Conservation (phyloP, 176 grass and related monocot species). For the Tillandsia fasciculata region DNA sequence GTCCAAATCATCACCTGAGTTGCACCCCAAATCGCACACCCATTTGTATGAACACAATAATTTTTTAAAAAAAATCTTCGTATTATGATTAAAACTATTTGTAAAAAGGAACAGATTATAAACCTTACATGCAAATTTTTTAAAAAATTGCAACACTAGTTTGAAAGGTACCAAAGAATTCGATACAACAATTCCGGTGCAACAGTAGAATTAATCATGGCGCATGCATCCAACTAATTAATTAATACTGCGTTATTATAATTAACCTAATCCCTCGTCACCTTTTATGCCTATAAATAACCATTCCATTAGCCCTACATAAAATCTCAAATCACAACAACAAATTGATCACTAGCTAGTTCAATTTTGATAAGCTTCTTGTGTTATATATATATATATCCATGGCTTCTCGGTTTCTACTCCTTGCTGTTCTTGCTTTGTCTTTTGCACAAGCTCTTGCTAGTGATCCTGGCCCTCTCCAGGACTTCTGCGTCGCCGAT, state of each 20-base stretch:
- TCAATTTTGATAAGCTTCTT: not conserved
- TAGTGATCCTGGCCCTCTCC: constrained; percentile 31
- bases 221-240: not conserved
- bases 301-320: not conserved
- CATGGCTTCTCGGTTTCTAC: constrained; percentile 6
- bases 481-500: constrained; percentile 47
- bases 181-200: not conserved
- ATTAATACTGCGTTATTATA: not conserved
- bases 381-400: not conserved
- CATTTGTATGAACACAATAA: no score
- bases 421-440: constrained; percentile 11
- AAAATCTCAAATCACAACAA: not conserved
- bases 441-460: constrained; percentile 5
- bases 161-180: not conserved
- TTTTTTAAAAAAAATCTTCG: no score
- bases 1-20: no score
- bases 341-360: not conserved
- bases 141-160: not conserved
- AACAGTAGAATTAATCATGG: not conserved
- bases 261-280: not conserved
- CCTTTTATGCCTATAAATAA: not conserved
- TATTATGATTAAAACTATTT: not conserved
- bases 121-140: not conserved
- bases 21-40: no score
- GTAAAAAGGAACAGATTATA: not conserved